Conservation (phyloP, 139 green algal genomes). For the Closterium sp. region DNA sequence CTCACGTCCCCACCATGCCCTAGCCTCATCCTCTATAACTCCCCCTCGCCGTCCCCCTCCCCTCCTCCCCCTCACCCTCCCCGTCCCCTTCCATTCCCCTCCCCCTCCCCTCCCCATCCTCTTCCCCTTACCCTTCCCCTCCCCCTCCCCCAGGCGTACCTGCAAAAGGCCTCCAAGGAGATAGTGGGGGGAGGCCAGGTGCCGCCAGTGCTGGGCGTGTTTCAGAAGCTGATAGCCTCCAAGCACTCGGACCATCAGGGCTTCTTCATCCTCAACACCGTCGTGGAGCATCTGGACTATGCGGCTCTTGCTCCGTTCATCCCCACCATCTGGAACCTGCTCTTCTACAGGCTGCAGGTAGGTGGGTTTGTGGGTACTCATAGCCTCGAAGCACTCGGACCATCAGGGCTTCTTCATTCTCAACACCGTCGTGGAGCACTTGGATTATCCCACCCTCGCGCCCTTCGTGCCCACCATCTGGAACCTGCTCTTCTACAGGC, state of each 20-base stretch:
- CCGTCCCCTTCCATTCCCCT: too few relatives aligned
- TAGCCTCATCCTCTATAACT: too few relatives aligned
- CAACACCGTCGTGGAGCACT: slow-evolving; percentile 70
- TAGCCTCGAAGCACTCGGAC: too few relatives aligned
- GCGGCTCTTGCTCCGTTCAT: slow-evolving; percentile 63
- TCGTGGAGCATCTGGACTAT: slow-evolving; percentile 69
- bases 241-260: slow-evolving; percentile 88
- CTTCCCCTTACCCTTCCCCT: not conserved
- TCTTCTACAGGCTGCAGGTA: slow-evolving; percentile 59
- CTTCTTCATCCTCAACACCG: slow-evolving; percentile 79
- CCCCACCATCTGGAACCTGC: slow-evolving; percentile 69
- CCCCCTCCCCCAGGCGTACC: slow-evolving; percentile 71
- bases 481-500: slow-evolving; percentile 68
- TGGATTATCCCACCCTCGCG: slow-evolving; percentile 57
- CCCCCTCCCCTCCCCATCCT: not conserved
- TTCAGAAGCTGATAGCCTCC: slow-evolving; percentile 87
- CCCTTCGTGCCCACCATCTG: slow-evolving; percentile 71
- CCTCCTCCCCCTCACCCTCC: not conserved
- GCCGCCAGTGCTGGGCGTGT: slow-evolving; percentile 82
- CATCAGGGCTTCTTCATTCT: slow-evolving; percentile 91
- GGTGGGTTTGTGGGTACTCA: too few relatives aligned
- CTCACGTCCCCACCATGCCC: too few relatives aligned
- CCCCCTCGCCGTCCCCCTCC: not conserved
- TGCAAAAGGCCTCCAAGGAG: slow-evolving; percentile 68
- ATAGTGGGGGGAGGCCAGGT: slow-evolving; percentile 71